Percentiles rank a stretch among this genome's conserved stretches.
These are phyloP conservation scores for Heritiera littoralis DNA, from an alignment of 345 rosid genomes.

Conservation along the genomic window DNA sequence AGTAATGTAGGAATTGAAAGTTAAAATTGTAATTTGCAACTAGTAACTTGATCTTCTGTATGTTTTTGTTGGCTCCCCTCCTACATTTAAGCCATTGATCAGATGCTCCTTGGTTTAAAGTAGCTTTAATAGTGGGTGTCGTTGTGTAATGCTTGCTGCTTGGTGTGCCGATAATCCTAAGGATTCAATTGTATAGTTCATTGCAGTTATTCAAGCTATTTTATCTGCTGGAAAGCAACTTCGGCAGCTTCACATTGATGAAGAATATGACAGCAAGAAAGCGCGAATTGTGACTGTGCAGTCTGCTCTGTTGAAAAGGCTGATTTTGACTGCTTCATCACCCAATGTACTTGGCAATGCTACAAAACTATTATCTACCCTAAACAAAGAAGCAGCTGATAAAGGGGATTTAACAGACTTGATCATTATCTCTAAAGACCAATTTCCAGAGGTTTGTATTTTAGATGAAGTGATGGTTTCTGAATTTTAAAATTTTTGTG, in stretches of 20 bases:
- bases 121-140: background rate
- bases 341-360: slow-evolving; percentile 59
- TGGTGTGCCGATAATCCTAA: slow-evolving; percentile 33
- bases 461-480: slow-evolving; percentile 15
- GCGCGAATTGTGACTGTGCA: slow-evolving; percentile 32
- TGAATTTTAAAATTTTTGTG: slow-evolving; percentile 4
- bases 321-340: slow-evolving; percentile 73
- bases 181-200: slow-evolving; percentile 61
- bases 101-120: slow-evolving; percentile 9
- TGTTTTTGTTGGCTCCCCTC: background rate
- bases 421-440: slow-evolving; percentile 53
- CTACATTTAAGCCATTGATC: slow-evolving; percentile 2
- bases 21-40: background rate
- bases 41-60: background rate
- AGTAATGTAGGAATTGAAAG: background rate
- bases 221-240: slow-evolving; percentile 75
- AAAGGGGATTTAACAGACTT: slow-evolving; percentile 65
- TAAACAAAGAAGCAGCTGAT: slow-evolving; percentile 82
- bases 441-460: slow-evolving; percentile 70
- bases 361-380: slow-evolving; percentile 62
- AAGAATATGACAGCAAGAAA: slow-evolving; percentile 35
- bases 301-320: slow-evolving; percentile 61
- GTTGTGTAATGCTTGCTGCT: background rate
- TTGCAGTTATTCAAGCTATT: slow-evolving; percentile 82
- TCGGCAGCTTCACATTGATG: slow-evolving; percentile 55